Evolutionary conservation across 805 yeast genomes (phyloP), one percentile per base, ranked within the genome.

Genomic region (Sugiyamaella mastotermitis): DNA sequence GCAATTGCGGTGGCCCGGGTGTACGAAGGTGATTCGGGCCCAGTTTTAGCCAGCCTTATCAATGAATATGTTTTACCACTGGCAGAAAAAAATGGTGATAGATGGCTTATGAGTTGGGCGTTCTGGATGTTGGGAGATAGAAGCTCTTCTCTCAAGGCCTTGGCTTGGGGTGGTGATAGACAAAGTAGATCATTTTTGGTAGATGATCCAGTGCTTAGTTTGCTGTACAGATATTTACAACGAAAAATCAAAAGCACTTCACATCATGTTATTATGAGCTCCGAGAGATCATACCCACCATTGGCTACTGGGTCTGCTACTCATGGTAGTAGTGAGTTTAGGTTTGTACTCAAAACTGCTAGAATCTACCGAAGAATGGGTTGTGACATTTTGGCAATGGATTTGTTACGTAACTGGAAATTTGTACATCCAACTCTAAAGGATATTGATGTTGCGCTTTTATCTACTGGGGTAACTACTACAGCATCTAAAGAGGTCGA

Each of bases 331-430:
- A 26, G 59, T 29, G 97, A 90, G 51, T 75, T 72, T 40, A 64
- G 69, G 3, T 78, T 80, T 51, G 70, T 87, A 11, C 51, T 74
- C 9, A 74, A 78, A 45, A 80, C 80, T 5, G 69, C 83, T 5
- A 64, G 71, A 25, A 80, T 86, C 44, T 83, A 86, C 52, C 69
- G 76, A 11, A 67, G 94, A 41, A 85, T 88, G 95, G 97, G 97
- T 0, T 88, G 97, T 61, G 94, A 88, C 51, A 74, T 78, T 43
- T 57, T 90, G 29, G 78, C 87, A 0, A 53, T 83, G 17, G 69
- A 76, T 36, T 56, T 87, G 32, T 64, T 81, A 1, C 66, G 65
- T 33, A 75, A 73, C 43, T 88, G 96, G 96, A 61, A 62, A 21
- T 87, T 86, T 52, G 45, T 24, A 5, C 21, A 24, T 17, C 24